phyloP scores from a whole-genome alignment of 75 land plant species.

The Gnetum montanum region DNA sequence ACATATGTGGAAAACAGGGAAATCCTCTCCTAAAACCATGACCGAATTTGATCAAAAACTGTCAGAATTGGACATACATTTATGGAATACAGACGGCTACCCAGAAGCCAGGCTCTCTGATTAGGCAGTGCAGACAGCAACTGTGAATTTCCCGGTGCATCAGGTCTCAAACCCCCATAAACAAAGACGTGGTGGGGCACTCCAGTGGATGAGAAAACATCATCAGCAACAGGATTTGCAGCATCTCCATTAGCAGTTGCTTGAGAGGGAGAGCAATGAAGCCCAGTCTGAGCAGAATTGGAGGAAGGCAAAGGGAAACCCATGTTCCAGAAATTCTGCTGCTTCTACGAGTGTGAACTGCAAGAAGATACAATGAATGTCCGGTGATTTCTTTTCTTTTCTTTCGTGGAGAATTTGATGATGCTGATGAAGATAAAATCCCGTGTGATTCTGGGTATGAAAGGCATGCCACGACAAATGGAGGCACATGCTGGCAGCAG shows the following conservation, averaged over 20 bases:
- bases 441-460: too few relatives aligned
- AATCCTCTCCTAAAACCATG: background rate
- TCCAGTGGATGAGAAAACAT: background rate
- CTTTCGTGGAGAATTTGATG: too few relatives aligned
- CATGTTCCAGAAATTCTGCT: too few relatives aligned
- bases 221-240: background rate
- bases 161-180: slow-evolving; percentile 5
- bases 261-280: background rate
- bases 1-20: too few relatives aligned
- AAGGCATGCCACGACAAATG: too few relatives aligned
- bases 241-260: background rate
- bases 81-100: slow-evolving; percentile 7
- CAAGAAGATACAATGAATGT: too few relatives aligned
- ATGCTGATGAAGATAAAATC: too few relatives aligned
- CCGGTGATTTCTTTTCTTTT: too few relatives aligned
- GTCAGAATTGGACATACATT: background rate
- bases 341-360: too few relatives aligned
- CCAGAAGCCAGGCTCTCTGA: slow-evolving; percentile 5
- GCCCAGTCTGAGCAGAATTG: too few relatives aligned
- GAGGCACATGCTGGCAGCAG: too few relatives aligned
- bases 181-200: background rate
- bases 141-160: background rate
- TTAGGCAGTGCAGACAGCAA: background rate
- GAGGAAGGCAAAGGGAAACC: background rate
- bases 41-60: too few relatives aligned